Conservation (phyloP, 768 basidiomycete species). For the Auriscalpium orientale region DNA sequence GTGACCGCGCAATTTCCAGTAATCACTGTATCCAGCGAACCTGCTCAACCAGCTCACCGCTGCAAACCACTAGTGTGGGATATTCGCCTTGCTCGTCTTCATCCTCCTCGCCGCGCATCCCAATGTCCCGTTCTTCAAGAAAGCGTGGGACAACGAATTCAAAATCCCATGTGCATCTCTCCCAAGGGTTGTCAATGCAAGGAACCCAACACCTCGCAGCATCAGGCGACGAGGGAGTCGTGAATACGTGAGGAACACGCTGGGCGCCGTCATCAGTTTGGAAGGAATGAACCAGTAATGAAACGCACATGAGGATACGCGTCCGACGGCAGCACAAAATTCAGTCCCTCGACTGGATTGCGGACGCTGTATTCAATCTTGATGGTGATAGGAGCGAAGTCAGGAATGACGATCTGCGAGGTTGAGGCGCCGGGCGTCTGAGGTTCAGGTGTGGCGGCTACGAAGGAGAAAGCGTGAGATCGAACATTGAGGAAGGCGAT, state of each 20-base stretch:
- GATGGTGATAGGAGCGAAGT: slow-evolving; percentile 71
- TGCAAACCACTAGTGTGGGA: slow-evolving; percentile 86
- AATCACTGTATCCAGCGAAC: slow-evolving; percentile 29
- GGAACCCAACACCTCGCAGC: slow-evolving; percentile 99
- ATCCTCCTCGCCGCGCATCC: slow-evolving; percentile 36
- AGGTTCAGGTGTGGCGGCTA: slow-evolving; percentile 77
- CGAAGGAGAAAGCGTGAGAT: neutral
- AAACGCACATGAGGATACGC: slow-evolving; percentile 75
- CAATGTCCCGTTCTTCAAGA: slow-evolving; percentile 52
- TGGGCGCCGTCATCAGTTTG: slow-evolving; percentile 21
- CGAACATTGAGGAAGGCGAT: too few species aligned
- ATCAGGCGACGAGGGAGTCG: slow-evolving; percentile 80
- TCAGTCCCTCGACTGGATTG: slow-evolving; percentile 77
- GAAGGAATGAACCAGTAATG: neutral
- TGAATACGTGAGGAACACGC: slow-evolving; percentile 92
- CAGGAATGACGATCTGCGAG: slow-evolving; percentile 32
- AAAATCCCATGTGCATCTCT: slow-evolving; percentile 97
- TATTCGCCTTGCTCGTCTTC: slow-evolving; percentile 48
- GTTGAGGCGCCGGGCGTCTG: slow-evolving; percentile 48
- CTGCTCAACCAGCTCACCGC: slow-evolving; percentile 93
- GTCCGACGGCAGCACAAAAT: slow-evolving; percentile 77
- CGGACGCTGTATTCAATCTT: slow-evolving; percentile 76
- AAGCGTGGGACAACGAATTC: slow-evolving; percentile 89
- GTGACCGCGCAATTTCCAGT: slow-evolving; percentile 5
- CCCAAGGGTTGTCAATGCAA: slow-evolving; percentile 90